These are phyloP conservation scores for Fistulinella prunicolor DNA, from an alignment of 768 basidiomycete genomes.

Conservation along the genomic window DNA sequence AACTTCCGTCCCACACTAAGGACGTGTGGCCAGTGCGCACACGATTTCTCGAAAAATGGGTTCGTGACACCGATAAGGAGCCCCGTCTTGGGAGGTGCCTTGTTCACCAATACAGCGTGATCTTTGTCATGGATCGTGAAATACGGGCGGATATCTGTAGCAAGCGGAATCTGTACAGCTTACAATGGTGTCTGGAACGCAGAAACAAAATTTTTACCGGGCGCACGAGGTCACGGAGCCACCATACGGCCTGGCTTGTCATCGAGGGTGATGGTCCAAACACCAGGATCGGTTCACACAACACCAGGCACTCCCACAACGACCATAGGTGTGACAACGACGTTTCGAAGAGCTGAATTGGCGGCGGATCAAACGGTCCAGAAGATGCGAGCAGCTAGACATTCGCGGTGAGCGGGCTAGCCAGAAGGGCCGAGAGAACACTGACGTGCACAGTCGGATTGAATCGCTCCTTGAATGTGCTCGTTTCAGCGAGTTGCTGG, in stretches of 20 bases:
- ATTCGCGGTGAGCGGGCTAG: no score
- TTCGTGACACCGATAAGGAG: slow-evolving; percentile 84
- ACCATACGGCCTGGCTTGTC: slow-evolving; percentile 89
- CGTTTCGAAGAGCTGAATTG: slow-evolving; percentile 60
- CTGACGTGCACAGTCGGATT: slow-evolving; percentile 51
- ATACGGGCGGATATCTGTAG: slow-evolving; percentile 87
- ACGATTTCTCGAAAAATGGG: slow-evolving; percentile 77
- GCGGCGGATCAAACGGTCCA: slow-evolving; percentile 55
- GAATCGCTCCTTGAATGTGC: slow-evolving; percentile 49
- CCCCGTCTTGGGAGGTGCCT: slow-evolving; percentile 74
- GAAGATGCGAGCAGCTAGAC: slow-evolving; percentile 68
- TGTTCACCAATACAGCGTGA: slow-evolving; percentile 69
- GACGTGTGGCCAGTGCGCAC: slow-evolving; percentile 83
- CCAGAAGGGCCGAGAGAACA: no score
- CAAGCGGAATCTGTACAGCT: slow-evolving; percentile 65
- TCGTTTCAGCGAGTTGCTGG: slow-evolving; percentile 64
- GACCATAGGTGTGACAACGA: slow-evolving; percentile 71
- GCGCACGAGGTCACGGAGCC: slow-evolving; percentile 81
- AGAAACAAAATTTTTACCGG: slow-evolving; percentile 51
- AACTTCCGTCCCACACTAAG: slow-evolving; percentile 60
- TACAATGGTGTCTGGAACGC: no score
- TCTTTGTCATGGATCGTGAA: slow-evolving; percentile 97
- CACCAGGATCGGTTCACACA: slow-evolving; percentile 87
- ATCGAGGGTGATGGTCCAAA: slow-evolving; percentile 76
- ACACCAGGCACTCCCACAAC: slow-evolving; percentile 89